Evolutionary conservation across 2,329 filamentous ascomycete species (phyloP), one percentile per base, ranked within the genome.

Genomic region (Talaromyces atroroseus): DNA sequence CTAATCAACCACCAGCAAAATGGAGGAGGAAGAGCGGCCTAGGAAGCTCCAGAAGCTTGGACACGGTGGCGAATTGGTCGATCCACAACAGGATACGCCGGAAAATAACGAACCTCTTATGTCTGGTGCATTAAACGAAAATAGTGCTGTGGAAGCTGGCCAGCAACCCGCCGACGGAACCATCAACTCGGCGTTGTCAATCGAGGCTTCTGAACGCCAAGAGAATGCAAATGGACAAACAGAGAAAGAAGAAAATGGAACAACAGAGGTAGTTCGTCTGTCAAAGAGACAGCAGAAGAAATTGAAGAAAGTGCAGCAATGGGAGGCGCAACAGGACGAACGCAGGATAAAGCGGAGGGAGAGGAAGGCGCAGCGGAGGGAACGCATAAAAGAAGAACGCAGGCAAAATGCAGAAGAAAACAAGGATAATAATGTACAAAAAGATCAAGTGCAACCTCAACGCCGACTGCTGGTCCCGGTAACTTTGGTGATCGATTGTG

Each of bases 261-360:
- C 58, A 3, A 55, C 52, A 2, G 52, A 61, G 7, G 62, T 64
- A 12, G 47, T n/a, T 14, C 46, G 51, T 38, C 63, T 96, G 52
- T 96, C 92, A 18, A 97, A 97, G 67, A 95, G 87, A 66, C 88
- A 92, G 64, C 76, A 87, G 59, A 96, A 95, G 73, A 92, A 90
- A 67, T 77, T 90, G 52, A 84, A 82, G 59, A 85, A 84, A 55
- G 80, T 84, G 61, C 80, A 89, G 67, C 78, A 83, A 68, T 95
- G 89, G 88, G 90, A 95, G 64, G 84, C 86, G 7, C 82, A 81
- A 21, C 86, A 84, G 60, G 82, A 79, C 44, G 74, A 76, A 29
- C 81, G 83, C 63, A 84, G 82, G 65, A 68, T 71, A n/a, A 78
- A 79, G 63, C 76, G 82, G 51, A 84, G 81, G 65, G 80, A 84